Base-by-base conservation (phyloP, 768 basidiomycete species). In the Hirschioporus abietinus region DNA sequence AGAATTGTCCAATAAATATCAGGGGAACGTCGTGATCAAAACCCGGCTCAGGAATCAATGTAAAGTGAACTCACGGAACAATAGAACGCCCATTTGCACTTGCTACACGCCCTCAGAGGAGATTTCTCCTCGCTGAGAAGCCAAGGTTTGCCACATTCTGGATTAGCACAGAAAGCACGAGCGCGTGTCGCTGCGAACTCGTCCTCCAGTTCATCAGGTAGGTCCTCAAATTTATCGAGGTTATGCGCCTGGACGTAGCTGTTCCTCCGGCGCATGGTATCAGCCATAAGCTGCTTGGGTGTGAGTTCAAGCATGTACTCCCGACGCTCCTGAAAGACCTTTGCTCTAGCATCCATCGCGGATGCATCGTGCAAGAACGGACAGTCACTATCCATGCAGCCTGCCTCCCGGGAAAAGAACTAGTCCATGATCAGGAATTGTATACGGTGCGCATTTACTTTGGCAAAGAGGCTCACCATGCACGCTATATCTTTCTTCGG, bases 161-260 rank as follows among this genome's bases (percentile, higher is more conserved):
- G 68, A 52, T 68, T 69, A 4, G 68, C 67, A 58, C 68, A 69
- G 42, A 68, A 69, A 34, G 67, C 67, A 17, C 62, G n/a, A 36
- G 30, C 30, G 1, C 60, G 60, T 3, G 15, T 61, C 60, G 10
- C 23, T 4, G 30, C 60, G 30, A 25, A 12, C 60, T 69, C 67
- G n/a, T 58, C 68, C 26, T 68, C 59, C 27, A 57, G 18, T 36
- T 57, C 27, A 35, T 66, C 42, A 2, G 42, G 58, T 8, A 68
- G 27, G 20, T 52, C 24, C 23, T 57, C 42, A 58, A 62, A 68
- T 15, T 23, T 34, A 36, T 26, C 60, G 18, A 65, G 26, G 30
- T 36, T 36, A 25, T 23, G 58, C 4, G 60, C 30, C 23, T n/a
- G 66, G 2, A 58, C 23, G 24, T 59, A 24, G 20, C 60, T 57